Evolutionary conservation across 2,329 filamentous ascomycete species (phyloP), one percentile per base, ranked within the genome.

Genomic region (Penicillium sp.): DNA sequence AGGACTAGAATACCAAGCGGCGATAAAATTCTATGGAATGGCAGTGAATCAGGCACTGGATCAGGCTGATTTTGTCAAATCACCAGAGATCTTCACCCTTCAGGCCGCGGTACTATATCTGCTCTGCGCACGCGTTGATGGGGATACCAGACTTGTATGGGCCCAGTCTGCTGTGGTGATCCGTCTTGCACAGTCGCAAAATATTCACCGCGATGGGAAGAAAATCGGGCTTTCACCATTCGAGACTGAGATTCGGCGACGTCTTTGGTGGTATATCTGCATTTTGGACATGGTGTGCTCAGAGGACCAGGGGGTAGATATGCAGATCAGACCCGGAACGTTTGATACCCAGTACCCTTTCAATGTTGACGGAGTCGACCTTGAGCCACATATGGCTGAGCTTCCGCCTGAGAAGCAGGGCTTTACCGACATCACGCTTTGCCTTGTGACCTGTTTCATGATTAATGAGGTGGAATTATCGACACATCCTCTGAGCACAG

Each of bases 361-460:
- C 1, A 69, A 70, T 34, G 50, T 69, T 1, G 58, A 68, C 39
- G 58, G 54, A 26, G 53, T 57, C 18, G 59, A 63, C 6, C 53
- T 70, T 41, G n/a, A 38, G 1, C 54, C 57, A 0, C 45, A 58
- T 9, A 58, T 60, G 51, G 50, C 21, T 4, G 43, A 47, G 3
- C 38, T 52, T 3, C 59, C 61, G 26, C 16, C 44, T 7, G 46
- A 31, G 3, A 53, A 12, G 1, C 6, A 23, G 1, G 52, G 58
- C 9, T 62, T 56, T 41, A 68, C 65, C 6, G 62, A 66, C 45
- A 69, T 65, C 28, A 63, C 64, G 6, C 46, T 66, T 12, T 59
- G 51, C 52, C 53, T 63, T 13, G 45, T 70, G 15, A 47, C 45
- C 3, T 58, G 55, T 15, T 46, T 60, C 21, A 48, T 63, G 3